Percentiles rank a stretch among this genome's conserved stretches.
Evolutionary conservation across 805 yeast species (phyloP).

Genomic region (Komagataella kurtzmanii): DNA sequence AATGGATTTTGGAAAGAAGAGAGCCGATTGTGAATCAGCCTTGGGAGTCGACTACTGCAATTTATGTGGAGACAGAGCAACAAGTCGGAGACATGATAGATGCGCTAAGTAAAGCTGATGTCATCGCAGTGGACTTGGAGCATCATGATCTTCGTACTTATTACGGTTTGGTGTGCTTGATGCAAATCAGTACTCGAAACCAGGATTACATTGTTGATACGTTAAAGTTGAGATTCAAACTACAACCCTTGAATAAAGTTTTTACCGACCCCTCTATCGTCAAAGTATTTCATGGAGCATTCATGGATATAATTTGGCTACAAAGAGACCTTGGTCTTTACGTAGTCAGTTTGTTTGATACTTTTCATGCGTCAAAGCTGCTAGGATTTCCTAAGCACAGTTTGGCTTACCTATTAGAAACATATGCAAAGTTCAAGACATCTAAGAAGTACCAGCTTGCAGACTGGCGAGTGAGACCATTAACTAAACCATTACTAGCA

Average conservation of each 20-base stretch:
- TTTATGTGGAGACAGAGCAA: constrained; percentile 57
- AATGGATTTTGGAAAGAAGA: constrained; percentile 22
- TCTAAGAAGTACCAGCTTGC: constrained; percentile 92
- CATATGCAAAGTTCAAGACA: constrained; percentile 70
- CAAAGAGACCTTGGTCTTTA: constrained; percentile 92
- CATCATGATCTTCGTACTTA: constrained; percentile 90
- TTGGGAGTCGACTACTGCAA: constrained; percentile 54
- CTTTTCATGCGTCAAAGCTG: constrained; percentile 76
- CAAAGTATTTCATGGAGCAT: constrained; percentile 93
- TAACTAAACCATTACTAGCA: constrained; percentile 57
- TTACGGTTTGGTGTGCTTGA: constrained; percentile 79
- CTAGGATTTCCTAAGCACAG: constrained; percentile 76
- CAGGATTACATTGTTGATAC: constrained; percentile 86
- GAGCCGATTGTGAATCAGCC: constrained; percentile 34
- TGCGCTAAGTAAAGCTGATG: constrained; percentile 35
- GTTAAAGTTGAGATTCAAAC: constrained; percentile 52
- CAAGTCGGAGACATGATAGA: constrained; percentile 39
- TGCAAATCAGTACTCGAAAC: constrained; percentile 82
- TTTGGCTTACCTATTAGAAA: constrained; percentile 71
- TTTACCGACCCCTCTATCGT: constrained; percentile 72
- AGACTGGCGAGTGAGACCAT: constrained; percentile 91
- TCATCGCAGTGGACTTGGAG: constrained; percentile 87
- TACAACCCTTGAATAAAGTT: constrained; percentile 52
- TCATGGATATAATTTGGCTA: constrained; percentile 93
- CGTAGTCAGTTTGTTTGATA: constrained; percentile 81